These are phyloP conservation scores for Zancudomyces culisetae DNA, from an alignment of 371 early-diverging fungal species.

Conservation along the genomic window DNA sequence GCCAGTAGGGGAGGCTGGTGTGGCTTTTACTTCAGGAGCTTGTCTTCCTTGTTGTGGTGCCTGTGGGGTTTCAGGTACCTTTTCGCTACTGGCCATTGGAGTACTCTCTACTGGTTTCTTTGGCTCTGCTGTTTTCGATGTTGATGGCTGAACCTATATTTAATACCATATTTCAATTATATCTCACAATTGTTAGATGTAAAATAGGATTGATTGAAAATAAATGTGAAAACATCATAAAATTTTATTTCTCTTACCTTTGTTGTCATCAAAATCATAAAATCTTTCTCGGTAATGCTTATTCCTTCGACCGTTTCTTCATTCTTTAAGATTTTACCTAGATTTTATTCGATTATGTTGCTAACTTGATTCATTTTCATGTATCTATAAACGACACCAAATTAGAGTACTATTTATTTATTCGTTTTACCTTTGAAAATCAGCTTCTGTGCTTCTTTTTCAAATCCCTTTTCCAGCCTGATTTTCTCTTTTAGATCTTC, in stretches of 20 bases:
- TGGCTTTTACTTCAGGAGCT: background rate
- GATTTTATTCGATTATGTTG: background rate
- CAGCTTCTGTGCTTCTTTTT: slow-evolving; percentile 59
- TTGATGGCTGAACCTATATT: no score
- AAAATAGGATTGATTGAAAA: no score
- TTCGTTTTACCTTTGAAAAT: slow-evolving; percentile 48
- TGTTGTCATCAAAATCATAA: slow-evolving; percentile 82
- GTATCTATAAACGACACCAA: no score
- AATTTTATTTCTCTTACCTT: slow-evolving; percentile 38
- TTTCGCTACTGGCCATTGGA: no score
- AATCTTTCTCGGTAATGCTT: slow-evolving; percentile 73
- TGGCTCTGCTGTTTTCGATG: no score
- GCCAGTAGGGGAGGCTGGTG: slow-evolving; percentile 15
- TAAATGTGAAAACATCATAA: no score
- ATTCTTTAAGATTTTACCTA: slow-evolving; percentile 79
- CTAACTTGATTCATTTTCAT: no score
- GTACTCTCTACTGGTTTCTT: no score
- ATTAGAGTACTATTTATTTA: background rate
- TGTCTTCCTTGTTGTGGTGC: background rate
- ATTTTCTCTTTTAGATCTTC: slow-evolving; percentile 59
- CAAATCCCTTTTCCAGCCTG: slow-evolving; percentile 41
- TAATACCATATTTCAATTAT: no score
- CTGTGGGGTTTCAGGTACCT: background rate
- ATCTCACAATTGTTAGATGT: no score
- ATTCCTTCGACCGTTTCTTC: slow-evolving; percentile 50